phyloP scores from a whole-genome alignment of 306 rosid species.

The Myrica gale region DNA sequence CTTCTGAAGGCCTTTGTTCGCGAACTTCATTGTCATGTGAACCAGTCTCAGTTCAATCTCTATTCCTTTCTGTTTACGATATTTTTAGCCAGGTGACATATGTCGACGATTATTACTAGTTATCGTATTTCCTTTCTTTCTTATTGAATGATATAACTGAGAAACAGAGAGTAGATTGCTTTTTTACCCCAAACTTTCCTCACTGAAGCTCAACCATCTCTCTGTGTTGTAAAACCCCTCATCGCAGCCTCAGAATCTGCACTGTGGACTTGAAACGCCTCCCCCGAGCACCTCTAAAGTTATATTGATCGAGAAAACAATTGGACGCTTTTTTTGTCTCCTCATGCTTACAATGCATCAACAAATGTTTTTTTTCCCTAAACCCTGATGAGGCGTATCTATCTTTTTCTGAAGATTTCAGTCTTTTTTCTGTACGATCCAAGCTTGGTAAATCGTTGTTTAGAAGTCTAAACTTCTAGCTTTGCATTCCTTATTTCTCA shows the following conservation, averaged over 20 bases:
- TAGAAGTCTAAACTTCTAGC: too few relatives aligned
- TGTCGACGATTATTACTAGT: too few relatives aligned
- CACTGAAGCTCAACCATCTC: neutral
- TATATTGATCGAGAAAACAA: too few relatives aligned
- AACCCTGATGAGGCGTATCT: neutral
- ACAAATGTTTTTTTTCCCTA: too few relatives aligned
- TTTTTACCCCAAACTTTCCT: neutral
- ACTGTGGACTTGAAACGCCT: neutral
- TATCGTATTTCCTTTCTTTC: neutral
- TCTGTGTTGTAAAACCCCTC: neutral
- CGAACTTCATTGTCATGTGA: too few relatives aligned
- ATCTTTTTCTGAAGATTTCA: neutral
- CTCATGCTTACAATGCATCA: neutral
- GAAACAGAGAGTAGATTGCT: neutral
- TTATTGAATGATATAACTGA: neutral
- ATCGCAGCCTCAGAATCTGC: neutral
- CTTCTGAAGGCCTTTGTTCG: neutral
- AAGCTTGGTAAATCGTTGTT: neutral
- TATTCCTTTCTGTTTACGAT: too few relatives aligned
- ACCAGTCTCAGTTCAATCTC: too few relatives aligned
- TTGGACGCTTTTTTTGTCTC: too few relatives aligned
- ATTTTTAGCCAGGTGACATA: too few relatives aligned
- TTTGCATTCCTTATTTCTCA: neutral
- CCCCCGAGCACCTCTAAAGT: neutral
- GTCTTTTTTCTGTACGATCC: neutral